Conservation (phyloP, 768 basidiomycete species). For the Boletus vermiculosoides region DNA sequence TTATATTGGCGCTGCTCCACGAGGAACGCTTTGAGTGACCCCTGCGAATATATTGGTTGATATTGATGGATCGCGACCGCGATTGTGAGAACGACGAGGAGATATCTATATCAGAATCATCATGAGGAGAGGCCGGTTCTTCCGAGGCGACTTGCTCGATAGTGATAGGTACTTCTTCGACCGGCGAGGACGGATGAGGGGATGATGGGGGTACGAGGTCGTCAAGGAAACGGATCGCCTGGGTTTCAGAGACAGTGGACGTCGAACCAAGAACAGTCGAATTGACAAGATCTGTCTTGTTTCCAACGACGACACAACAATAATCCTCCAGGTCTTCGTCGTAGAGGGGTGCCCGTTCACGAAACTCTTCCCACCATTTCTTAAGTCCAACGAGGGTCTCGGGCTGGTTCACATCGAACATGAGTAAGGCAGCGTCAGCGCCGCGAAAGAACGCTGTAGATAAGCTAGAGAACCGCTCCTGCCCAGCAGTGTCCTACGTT, state of each 20-base stretch:
- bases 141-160: constrained; percentile 15
- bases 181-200: constrained; percentile 7
- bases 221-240: constrained; percentile 55
- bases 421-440: constrained; percentile 76
- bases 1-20: constrained; percentile 41
- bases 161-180: constrained; percentile 13
- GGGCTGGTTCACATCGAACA: constrained; percentile 75
- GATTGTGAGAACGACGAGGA: constrained; percentile 23
- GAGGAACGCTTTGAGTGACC: constrained; percentile 44
- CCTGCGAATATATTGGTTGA: constrained; percentile 27
- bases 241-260: constrained; percentile 35
- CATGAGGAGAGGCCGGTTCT: constrained; percentile 7
- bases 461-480: constrained; percentile 83
- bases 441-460: constrained; percentile 84
- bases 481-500: constrained; percentile 77
- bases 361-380: constrained; percentile 82
- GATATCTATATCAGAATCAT: constrained; percentile 14
- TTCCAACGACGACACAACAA: constrained; percentile 73
- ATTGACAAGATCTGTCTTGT: constrained; percentile 64
- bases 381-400: constrained; percentile 56
- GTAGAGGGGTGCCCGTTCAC: constrained; percentile 58
- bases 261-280: constrained; percentile 12
- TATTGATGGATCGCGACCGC: constrained; percentile 23
- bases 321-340: constrained; percentile 63
- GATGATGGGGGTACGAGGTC: constrained; percentile 49